A percentile compares a stretch with the other conserved stretches of the same genome.
These are phyloP conservation scores for Globisporangium takayamanum DNA, from an alignment of 352 stramenopile genomes.

Conservation along the genomic window DNA sequence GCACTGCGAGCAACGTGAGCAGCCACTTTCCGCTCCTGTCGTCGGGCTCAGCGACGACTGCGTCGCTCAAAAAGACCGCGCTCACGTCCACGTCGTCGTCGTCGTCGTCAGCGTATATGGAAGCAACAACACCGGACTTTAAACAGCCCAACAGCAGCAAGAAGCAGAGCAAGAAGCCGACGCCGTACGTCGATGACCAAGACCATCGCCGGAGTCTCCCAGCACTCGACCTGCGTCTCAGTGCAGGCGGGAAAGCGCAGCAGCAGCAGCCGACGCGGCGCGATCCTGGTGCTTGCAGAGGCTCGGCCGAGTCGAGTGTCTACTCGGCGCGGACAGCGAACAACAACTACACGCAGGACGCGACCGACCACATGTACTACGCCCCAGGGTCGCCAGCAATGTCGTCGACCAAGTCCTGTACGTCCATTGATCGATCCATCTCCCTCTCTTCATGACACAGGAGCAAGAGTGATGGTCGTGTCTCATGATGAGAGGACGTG, in stretches of 20 bases:
- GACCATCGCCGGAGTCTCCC: conserved; percentile 2
- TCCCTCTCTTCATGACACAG: too few relatives aligned
- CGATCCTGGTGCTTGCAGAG: background rate
- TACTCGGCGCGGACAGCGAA: background rate
- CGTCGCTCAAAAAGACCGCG: conserved; percentile 8
- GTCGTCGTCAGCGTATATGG: conserved; percentile 9
- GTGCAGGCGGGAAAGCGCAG: too few relatives aligned
- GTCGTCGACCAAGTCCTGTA: conserved; percentile 14
- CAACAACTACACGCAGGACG: conserved; percentile 1
- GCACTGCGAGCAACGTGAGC: conserved; percentile 1
- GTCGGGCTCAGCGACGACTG: background rate
- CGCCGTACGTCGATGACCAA: background rate
- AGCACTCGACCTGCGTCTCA: conserved; percentile 5
- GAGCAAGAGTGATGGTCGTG: too few relatives aligned
- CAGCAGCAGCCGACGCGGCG: background rate
- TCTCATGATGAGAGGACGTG: background rate
- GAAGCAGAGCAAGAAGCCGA: background rate
- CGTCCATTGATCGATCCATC: background rate
- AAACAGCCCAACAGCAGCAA: conserved; percentile 13
- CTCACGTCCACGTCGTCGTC: conserved; percentile 2
- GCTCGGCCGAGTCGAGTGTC: conserved; percentile 1
- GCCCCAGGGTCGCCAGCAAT: conserved; percentile 21
- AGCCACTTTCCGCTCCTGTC: conserved; percentile 7
- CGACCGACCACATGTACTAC: conserved; percentile 22
- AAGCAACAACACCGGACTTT: conserved; percentile 12